These are phyloP conservation scores for Pulicaria dysenterica DNA, from an alignment of 129 eudicot species.

Conservation along the genomic window DNA sequence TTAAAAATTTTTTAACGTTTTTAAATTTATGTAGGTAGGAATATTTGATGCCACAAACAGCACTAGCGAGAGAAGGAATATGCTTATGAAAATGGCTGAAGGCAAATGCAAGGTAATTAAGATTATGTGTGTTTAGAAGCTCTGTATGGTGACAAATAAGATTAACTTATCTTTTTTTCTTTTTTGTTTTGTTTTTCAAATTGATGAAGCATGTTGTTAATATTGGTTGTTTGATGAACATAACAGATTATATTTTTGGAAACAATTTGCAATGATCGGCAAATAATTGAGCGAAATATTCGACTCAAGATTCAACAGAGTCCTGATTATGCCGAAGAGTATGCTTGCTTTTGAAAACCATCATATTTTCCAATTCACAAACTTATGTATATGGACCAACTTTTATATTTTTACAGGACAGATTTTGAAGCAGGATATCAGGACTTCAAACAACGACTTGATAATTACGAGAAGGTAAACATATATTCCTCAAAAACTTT, in stretches of 20 bases:
- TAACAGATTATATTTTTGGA: conserved; percentile 90
- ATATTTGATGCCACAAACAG: conserved; percentile 99
- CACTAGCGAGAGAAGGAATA: conserved; percentile 80
- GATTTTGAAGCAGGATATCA: conserved; percentile 98
- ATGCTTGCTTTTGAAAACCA: conserved; percentile 26
- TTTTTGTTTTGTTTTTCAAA: not conserved
- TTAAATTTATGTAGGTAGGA: conserved; percentile 64
- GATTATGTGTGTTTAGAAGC: not conserved
- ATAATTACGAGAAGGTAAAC: conserved; percentile 83
- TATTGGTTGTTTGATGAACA: conserved; percentile 11
- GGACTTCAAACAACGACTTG: conserved; percentile 86
- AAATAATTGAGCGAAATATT: conserved; percentile 93
- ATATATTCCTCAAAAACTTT: not conserved
- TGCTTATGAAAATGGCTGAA: conserved; percentile 99
- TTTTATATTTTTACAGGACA: conserved; percentile 57
- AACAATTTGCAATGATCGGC: conserved; percentile 83
- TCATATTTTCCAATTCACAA: not conserved
- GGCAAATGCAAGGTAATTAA: conserved; percentile 99
- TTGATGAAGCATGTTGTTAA: not conserved
- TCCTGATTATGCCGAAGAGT: conserved; percentile 99
- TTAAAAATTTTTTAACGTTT: not conserved
- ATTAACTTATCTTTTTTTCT: not conserved
- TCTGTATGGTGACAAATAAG: not conserved
- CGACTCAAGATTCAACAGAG: conserved; percentile 99
- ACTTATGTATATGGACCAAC: not conserved